Conservation (phyloP, 805 yeast species). For the Lipomyces mesembrius region DNA sequence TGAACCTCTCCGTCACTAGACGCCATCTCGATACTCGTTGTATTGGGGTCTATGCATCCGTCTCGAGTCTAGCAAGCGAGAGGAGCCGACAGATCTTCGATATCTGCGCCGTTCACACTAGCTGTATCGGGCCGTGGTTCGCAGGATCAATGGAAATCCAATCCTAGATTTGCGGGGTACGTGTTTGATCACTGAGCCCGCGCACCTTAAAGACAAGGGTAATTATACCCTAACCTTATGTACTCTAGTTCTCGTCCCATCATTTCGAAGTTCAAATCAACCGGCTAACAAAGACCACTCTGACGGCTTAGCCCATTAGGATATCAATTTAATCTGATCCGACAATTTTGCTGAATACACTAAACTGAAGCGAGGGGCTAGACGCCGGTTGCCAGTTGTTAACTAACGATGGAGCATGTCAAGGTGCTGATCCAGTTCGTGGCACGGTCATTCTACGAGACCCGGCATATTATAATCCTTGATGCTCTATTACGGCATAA, state of each 20-base stretch:
- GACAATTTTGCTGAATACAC: neutral
- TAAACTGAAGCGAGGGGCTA: neutral
- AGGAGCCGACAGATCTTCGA: neutral
- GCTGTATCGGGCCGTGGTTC: neutral
- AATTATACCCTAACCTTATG: neutral
- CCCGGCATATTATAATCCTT: constrained; percentile 77
- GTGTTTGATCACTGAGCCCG: neutral
- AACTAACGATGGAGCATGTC: constrained; percentile 33
- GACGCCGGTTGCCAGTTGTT: neutral
- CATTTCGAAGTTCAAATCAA: too few relatives aligned
- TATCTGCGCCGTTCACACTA: neutral
- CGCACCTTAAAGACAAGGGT: neutral
- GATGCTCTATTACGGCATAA: constrained; percentile 89
- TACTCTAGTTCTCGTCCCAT: too few relatives aligned
- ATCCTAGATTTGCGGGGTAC: neutral
- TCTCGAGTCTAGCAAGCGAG: neutral
- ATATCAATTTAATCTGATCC: neutral
- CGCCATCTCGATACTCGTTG: neutral
- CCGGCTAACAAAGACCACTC: neutral
- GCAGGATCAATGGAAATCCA: neutral
- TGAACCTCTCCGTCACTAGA: neutral
- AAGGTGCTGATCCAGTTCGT: constrained; percentile 68
- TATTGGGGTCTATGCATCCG: neutral
- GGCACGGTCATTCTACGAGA: constrained; percentile 83
- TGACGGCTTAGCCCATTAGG: neutral